These are phyloP conservation scores for Urochloa ruziziensis DNA, from an alignment of 176 grass and related monocot genomes.

Conservation along the genomic window DNA sequence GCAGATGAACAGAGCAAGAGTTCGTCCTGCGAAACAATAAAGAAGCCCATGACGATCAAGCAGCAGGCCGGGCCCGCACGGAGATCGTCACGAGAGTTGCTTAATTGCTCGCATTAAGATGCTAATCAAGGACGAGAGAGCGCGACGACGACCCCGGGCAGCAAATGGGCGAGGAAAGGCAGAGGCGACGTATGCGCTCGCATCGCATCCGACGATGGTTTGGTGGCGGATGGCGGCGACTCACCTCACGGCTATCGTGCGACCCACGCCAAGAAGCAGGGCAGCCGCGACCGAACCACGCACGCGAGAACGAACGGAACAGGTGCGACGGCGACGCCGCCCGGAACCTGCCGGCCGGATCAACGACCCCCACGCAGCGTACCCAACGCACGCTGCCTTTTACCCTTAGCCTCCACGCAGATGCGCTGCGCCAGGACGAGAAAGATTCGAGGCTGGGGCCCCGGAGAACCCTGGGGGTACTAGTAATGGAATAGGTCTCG, in stretches of 20 bases:
- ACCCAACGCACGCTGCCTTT: neutral
- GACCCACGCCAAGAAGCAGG: conserved; percentile 25
- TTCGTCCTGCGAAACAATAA: neutral
- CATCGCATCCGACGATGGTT: conserved; percentile 30
- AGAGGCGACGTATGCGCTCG: neutral
- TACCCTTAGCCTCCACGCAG: neutral
- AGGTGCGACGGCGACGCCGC: conserved; percentile 23
- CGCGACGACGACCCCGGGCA: no score
- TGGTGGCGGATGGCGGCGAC: conserved; percentile 43
- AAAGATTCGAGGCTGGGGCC: neutral
- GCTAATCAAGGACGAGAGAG: neutral
- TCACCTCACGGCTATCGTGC: conserved; percentile 43
- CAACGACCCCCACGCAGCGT: no score
- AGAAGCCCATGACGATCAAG: neutral
- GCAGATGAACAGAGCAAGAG: neutral
- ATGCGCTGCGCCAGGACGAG: neutral
- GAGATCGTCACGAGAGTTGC: neutral
- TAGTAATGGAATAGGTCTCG: conserved; percentile 29
- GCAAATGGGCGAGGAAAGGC: neutral
- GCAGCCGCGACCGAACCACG: neutral
- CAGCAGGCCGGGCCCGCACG: neutral
- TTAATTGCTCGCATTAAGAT: conserved; percentile 23
- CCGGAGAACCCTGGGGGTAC: neutral
- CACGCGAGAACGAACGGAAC: conserved; percentile 7
- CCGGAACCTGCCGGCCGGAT: neutral